A percentile compares a stretch with the other conserved stretches of the same genome.
These are phyloP conservation scores for Fistulinella prunicolor DNA, from an alignment of 768 basidiomycete genomes.

Conservation along the genomic window DNA sequence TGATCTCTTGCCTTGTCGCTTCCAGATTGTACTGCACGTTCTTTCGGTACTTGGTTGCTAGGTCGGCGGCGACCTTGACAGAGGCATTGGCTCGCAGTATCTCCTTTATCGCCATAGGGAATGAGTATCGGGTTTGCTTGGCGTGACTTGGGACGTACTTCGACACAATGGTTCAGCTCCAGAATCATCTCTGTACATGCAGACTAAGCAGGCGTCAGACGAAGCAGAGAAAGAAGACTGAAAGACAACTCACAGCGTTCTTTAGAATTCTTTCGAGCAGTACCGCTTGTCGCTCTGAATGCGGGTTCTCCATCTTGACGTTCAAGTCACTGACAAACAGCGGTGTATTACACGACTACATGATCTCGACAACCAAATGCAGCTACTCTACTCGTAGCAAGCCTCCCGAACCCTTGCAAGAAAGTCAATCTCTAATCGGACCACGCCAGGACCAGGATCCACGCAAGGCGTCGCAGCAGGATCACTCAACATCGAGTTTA, in stretches of 20 bases:
- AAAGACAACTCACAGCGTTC: constrained; percentile 61
- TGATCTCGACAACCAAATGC: neutral
- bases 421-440: neutral
- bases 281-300: constrained; percentile 88
- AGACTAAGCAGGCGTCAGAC: constrained; percentile 46
- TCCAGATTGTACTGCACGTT: constrained; percentile 93
- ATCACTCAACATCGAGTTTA: neutral
- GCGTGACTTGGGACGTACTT: constrained; percentile 45
- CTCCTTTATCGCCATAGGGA: constrained; percentile 46
- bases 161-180: constrained; percentile 85
- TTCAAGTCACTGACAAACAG: neutral
- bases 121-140: neutral
- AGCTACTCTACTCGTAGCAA: neutral
- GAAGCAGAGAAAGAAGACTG: neutral
- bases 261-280: constrained; percentile 88
- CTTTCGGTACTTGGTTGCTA: constrained; percentile 84
- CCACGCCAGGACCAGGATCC: neutral
- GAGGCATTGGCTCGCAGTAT: constrained; percentile 74
- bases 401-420: constrained; percentile 20
- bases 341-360: too few species aligned
- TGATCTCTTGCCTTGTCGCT: constrained; percentile 47
- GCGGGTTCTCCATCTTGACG: constrained; percentile 84
- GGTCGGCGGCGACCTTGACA: constrained; percentile 77
- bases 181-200: constrained; percentile 90
- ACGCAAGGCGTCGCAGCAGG: constrained; percentile 18